These are phyloP conservation scores for Pythium aphanidermatum DNA, from an alignment of 352 stramenopile genomes.

Conservation along the genomic window DNA sequence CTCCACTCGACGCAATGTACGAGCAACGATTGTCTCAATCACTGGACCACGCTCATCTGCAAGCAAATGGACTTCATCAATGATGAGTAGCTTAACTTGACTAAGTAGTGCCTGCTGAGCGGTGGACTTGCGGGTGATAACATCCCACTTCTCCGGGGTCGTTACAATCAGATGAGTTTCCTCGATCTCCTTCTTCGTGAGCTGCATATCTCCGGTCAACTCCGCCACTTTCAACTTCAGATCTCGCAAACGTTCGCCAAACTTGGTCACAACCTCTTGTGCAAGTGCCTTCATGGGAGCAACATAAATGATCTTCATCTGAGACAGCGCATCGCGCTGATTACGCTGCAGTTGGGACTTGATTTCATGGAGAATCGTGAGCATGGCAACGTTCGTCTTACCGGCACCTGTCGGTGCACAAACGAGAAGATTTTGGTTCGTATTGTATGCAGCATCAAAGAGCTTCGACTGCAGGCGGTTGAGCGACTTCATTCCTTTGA, in stretches of 20 bases:
- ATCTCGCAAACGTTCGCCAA: slow-evolving; percentile 78
- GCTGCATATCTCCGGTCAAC: slow-evolving; percentile 98
- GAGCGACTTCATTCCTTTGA: slow-evolving; percentile 72
- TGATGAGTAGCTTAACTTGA: slow-evolving; percentile 96
- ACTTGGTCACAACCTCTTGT: slow-evolving; percentile 99
- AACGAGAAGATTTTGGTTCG: slow-evolving; percentile 97
- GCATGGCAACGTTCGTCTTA: slow-evolving; percentile 99
- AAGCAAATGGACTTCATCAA: slow-evolving; percentile 99
- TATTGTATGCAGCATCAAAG: slow-evolving; percentile 94
- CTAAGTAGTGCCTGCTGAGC: slow-evolving; percentile 88
- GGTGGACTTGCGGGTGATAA: slow-evolving; percentile 97
- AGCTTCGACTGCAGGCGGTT: slow-evolving; percentile 98
- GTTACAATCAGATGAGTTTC: slow-evolving; percentile 96
- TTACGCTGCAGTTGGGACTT: slow-evolving; percentile 56
- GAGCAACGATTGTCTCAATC: slow-evolving; percentile 99
- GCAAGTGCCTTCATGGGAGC: slow-evolving; percentile 97
- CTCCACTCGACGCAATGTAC: slow-evolving; percentile 97
- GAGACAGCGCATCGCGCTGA: slow-evolving; percentile 32
- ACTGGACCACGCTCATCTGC: slow-evolving; percentile 97
- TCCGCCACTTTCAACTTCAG: slow-evolving; percentile 85
- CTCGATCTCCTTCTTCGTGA: slow-evolving; percentile 95
- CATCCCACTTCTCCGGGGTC: slow-evolving; percentile 99
- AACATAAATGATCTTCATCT: slow-evolving; percentile 96
- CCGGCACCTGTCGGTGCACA: slow-evolving; percentile 90
- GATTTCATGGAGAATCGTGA: slow-evolving; percentile 93